Conservation (phyloP, 164 flowering plant genomes). For the Annona cherimola region DNA sequence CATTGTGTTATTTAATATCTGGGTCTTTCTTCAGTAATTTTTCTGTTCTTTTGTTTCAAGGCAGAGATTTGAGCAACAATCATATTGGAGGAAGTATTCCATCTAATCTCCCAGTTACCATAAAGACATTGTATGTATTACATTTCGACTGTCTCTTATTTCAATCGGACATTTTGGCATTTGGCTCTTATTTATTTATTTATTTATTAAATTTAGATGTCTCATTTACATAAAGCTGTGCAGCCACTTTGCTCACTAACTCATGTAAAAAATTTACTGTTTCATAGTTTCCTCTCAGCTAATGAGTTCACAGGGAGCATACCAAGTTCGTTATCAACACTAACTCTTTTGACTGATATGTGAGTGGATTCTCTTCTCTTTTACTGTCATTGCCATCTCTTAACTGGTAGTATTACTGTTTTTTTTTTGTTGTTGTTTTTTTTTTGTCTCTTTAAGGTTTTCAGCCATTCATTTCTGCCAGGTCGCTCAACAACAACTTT, state of each 20-base stretch:
- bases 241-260: neutral
- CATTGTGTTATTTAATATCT: too few relatives aligned
- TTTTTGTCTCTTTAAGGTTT: neutral
- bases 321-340: conserved; percentile 58
- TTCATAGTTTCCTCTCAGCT: conserved; percentile 84
- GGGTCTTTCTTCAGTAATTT: conserved; percentile 3
- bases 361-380: conserved; percentile 22
- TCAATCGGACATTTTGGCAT: neutral
- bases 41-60: conserved; percentile 6
- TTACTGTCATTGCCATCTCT: neutral
- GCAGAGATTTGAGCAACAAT: conserved; percentile 82
- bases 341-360: conserved; percentile 55
- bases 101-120: conserved; percentile 51
- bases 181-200: neutral
- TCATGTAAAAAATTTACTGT: neutral
- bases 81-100: conserved; percentile 85
- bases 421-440: too few relatives aligned
- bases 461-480: conserved; percentile 21
- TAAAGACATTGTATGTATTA: conserved; percentile 59
- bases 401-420: neutral
- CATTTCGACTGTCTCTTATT: neutral
- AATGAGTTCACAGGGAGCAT: conserved; percentile 80
- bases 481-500: conserved; percentile 66
- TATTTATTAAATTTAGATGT: neutral
- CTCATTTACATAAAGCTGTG: neutral